Evolutionary conservation across 2,329 filamentous ascomycete species (phyloP).

Genomic region (Moelleriella libera): DNA sequence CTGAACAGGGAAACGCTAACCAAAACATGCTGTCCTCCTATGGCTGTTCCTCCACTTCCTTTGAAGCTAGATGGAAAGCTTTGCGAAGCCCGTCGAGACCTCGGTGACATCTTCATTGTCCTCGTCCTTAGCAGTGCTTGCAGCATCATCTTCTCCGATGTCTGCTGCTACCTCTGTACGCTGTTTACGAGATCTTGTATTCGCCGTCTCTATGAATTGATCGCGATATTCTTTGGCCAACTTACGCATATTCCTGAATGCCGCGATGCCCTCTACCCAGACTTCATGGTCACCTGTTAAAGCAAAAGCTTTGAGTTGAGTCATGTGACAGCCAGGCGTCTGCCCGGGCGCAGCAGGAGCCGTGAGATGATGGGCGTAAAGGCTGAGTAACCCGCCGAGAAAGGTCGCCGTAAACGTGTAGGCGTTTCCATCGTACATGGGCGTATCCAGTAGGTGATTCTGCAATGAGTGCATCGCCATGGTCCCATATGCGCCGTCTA

Average conservation of each 20-base stretch:
- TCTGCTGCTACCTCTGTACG: too few relatives aligned
- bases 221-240: slow-evolving; percentile 21
- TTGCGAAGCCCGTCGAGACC: too few relatives aligned
- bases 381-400: slow-evolving; percentile 13
- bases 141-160: too few relatives aligned
- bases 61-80: too few relatives aligned
- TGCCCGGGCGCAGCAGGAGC: slow-evolving; percentile 4
- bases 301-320: slow-evolving; percentile 11
- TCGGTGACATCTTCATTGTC: too few relatives aligned
- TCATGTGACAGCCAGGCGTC: slow-evolving; percentile 21
- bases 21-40: too few relatives aligned
- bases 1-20: too few relatives aligned
- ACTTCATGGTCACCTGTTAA: slow-evolving; percentile 13
- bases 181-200: too few relatives aligned
- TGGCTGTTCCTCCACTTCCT: too few relatives aligned
- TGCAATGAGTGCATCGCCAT: slow-evolving; percentile 20
- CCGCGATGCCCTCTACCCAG: slow-evolving; percentile 18
- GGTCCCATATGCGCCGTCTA: slow-evolving; percentile 19
- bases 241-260: slow-evolving; percentile 23
- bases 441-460: slow-evolving; percentile 12
- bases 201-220: slow-evolving; percentile 16
- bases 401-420: slow-evolving; percentile 21
- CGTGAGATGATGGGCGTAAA: slow-evolving; percentile 17
- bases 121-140: too few relatives aligned
- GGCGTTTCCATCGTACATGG: slow-evolving; percentile 21